Evolutionary conservation across 305 asterid genomes (phyloP).

Genomic region (Plantago coronopus): DNA sequence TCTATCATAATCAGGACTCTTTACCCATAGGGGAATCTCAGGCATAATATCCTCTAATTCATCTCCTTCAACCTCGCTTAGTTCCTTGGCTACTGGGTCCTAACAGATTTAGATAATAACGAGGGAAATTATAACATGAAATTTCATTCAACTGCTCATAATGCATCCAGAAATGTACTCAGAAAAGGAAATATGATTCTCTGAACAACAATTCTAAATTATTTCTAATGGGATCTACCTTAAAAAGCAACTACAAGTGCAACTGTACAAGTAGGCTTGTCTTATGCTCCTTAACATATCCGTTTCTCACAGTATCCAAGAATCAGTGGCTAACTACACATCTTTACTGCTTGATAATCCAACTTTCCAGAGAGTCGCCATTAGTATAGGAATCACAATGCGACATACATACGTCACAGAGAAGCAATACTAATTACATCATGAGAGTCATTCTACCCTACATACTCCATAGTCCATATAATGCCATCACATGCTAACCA

Average conservation of each 20-base stretch:
- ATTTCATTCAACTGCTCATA: not conserved
- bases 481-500: too few species aligned
- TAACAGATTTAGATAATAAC: slow-evolving; percentile 27
- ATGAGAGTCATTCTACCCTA: too few species aligned
- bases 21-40: slow-evolving; percentile 81
- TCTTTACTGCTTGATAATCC: too few species aligned
- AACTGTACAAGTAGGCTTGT: not conserved
- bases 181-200: not conserved
- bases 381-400: too few species aligned
- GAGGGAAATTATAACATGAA: not conserved
- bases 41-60: slow-evolving; percentile 61
- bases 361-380: too few species aligned
- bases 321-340: too few species aligned
- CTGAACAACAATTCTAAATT: not conserved
- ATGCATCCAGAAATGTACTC: not conserved
- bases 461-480: too few species aligned
- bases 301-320: too few species aligned
- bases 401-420: too few species aligned
- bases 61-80: slow-evolving; percentile 46
- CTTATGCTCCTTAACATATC: too few species aligned
- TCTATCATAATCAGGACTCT: slow-evolving; percentile 81
- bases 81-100: slow-evolving; percentile 47
- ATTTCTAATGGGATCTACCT: not conserved
- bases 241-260: not conserved
- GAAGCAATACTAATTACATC: too few species aligned